A percentile compares a stretch with the other conserved stretches of the same genome.
Evolutionary conservation across 2,329 filamentous ascomycete genomes (phyloP).

Genomic region (Cytospora chrysosperma): DNA sequence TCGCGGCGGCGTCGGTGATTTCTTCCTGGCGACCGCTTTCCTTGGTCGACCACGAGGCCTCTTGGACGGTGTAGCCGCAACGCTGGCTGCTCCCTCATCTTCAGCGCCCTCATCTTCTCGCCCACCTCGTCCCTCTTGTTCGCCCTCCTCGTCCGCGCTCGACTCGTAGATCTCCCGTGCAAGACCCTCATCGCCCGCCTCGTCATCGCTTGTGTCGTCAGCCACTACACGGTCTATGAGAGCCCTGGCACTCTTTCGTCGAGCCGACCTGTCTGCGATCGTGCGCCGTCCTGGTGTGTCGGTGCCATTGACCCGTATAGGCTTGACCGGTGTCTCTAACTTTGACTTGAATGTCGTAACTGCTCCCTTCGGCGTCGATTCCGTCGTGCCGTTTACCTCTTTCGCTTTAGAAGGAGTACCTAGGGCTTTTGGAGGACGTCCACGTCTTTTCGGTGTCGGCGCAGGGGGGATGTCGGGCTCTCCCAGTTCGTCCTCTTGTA

Average conservation of each 20-base stretch:
- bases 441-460: conserved; percentile 33
- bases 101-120: conserved; percentile 21
- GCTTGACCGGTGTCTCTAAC: conserved; percentile 42
- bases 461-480: conserved; percentile 31
- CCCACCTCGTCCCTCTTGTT: conserved; percentile 23
- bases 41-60: conserved; percentile 51
- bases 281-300: conserved; percentile 63
- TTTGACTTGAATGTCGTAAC: conserved; percentile 32
- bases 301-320: conserved; percentile 35
- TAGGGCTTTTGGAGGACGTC: conserved; percentile 28
- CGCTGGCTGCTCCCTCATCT: conserved; percentile 30
- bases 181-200: conserved; percentile 66
- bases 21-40: conserved; percentile 46
- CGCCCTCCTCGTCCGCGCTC: conserved; percentile 38
- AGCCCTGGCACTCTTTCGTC: conserved; percentile 76
- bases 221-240: conserved; percentile 71
- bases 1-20: conserved; percentile 75
- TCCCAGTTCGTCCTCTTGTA: conserved; percentile 21
- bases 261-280: conserved; percentile 81
- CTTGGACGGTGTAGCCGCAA: conserved; percentile 43
- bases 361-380: conserved; percentile 30
- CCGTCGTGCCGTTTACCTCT: conserved; percentile 30
- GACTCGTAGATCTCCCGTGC: conserved; percentile 67
- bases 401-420: conserved; percentile 18
- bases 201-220: conserved; percentile 66